Conservation (phyloP, 768 basidiomycete genomes). For the Mycena metata region DNA sequence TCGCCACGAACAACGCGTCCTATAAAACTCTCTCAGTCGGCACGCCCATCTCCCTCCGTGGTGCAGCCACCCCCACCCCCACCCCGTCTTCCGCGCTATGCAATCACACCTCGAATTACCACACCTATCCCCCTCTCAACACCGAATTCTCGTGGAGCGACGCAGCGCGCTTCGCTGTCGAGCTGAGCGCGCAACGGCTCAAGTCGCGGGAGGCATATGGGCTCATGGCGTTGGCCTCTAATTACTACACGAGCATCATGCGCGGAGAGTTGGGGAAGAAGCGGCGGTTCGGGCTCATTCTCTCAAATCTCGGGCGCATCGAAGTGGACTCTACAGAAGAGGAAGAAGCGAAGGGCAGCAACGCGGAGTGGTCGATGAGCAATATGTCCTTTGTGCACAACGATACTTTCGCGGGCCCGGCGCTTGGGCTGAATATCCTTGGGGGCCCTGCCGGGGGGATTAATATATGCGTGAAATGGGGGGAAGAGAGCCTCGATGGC, state of each 20-base stretch:
- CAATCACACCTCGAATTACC: constrained; percentile 47
- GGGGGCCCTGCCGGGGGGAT: constrained; percentile 40
- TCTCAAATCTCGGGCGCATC: constrained; percentile 43
- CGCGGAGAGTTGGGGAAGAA: constrained; percentile 2
- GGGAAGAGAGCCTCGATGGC: constrained; percentile 40
- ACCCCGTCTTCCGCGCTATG: constrained; percentile 44
- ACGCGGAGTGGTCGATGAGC: no score
- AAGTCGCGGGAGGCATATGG: constrained; percentile 2
- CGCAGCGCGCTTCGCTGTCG: constrained; percentile 46
- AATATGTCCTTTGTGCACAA: no score
- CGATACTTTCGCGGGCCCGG: no score
- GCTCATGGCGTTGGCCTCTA: background rate
- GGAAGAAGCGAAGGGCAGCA: no score
- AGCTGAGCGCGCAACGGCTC: constrained; percentile 41
- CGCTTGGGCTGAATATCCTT: no score
- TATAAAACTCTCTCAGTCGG: constrained; percentile 33
- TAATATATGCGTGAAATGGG: constrained; percentile 45
- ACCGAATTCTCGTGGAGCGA: constrained; percentile 48
- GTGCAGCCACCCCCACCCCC: constrained; percentile 40
- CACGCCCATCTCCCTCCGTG: constrained; percentile 52
- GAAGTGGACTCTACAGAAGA: no score
- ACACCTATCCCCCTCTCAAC: constrained; percentile 40
- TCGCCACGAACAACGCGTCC: background rate
- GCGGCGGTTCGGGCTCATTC: background rate
- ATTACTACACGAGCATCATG: background rate